Percentiles rank a stretch among this genome's conserved stretches.
These are phyloP conservation scores for Aegilops sharonensis DNA, from an alignment of 176 grass and related monocot species.

Conservation along the genomic window DNA sequence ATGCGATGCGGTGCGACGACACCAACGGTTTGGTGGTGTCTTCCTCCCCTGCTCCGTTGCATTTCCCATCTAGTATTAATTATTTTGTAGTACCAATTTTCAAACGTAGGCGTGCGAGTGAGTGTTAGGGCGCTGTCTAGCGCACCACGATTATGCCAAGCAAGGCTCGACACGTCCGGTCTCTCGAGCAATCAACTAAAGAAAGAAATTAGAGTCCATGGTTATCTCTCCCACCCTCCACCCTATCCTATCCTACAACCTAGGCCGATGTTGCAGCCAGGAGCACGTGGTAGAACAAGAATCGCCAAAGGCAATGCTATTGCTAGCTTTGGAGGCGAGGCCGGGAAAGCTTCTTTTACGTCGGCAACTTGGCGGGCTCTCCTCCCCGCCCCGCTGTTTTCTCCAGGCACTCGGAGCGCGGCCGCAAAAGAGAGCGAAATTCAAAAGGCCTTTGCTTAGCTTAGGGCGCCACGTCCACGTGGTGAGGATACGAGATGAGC, in stretches of 20 bases:
- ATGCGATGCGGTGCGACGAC: background rate
- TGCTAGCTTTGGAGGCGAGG: conserved; percentile 32
- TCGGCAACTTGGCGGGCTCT: background rate
- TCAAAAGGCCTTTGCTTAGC: conserved; percentile 28
- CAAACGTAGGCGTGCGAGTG: background rate
- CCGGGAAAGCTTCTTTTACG: conserved; percentile 43
- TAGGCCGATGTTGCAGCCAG: background rate
- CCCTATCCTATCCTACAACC: background rate
- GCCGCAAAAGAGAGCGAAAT: background rate
- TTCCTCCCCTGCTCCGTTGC: background rate
- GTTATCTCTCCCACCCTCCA: background rate
- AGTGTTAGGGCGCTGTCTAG: no score
- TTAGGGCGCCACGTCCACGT: background rate
- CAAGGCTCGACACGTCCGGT: background rate
- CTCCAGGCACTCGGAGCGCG: conserved; percentile 42
- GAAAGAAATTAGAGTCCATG: background rate
- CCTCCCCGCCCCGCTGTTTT: background rate
- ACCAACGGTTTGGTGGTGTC: background rate
- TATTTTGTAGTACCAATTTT: background rate
- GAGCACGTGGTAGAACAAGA: background rate
- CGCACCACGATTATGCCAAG: background rate
- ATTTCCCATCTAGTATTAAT: no score
- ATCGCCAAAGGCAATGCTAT: conserved; percentile 13
- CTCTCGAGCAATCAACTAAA: background rate
- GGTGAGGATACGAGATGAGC: conserved; percentile 6